Conservation (phyloP, 164 flowering plant species). For the Vitis rotundifolia region DNA sequence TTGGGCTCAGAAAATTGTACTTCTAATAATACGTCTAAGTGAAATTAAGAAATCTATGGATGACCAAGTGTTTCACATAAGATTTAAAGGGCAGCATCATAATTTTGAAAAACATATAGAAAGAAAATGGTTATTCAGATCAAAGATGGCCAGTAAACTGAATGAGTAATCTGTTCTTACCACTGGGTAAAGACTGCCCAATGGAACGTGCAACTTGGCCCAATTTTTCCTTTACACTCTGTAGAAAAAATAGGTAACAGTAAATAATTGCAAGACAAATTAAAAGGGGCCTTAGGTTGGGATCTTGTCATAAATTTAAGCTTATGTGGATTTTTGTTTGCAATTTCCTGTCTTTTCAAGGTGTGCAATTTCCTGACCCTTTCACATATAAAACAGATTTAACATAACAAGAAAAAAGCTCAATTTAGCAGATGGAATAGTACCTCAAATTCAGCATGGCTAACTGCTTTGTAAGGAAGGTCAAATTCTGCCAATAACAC, state of each 20-base stretch:
- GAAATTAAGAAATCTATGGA: too few relatives aligned
- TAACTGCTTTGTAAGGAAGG: slow-evolving; percentile 66
- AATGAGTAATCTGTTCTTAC: slow-evolving; percentile 32
- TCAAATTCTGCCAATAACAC: slow-evolving; percentile 63
- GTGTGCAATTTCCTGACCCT: not conserved
- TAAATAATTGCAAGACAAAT: not conserved
- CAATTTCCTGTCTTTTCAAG: not conserved
- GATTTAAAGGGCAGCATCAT: not conserved
- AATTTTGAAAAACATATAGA: not conserved
- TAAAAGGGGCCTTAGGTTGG: too few relatives aligned
- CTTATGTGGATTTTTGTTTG: not conserved
- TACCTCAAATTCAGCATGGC: slow-evolving; percentile 75
- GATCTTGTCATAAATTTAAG: not conserved
- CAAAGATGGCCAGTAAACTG: not conserved
- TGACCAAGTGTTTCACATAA: too few relatives aligned
- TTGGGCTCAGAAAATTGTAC: too few relatives aligned
- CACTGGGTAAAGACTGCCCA: slow-evolving; percentile 36
- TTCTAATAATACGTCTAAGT: too few relatives aligned
- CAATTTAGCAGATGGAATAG: slow-evolving; percentile 1
- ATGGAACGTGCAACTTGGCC: slow-evolving; percentile 72
- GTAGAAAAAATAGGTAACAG: slow-evolving; percentile 8
- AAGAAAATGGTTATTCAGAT: not conserved
- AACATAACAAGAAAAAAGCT: not conserved
- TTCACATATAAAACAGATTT: not conserved
- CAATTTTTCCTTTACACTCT: slow-evolving; percentile 76